Conservation (phyloP, 2,329 filamentous ascomycete genomes). For the Cladosporium sp. region DNA sequence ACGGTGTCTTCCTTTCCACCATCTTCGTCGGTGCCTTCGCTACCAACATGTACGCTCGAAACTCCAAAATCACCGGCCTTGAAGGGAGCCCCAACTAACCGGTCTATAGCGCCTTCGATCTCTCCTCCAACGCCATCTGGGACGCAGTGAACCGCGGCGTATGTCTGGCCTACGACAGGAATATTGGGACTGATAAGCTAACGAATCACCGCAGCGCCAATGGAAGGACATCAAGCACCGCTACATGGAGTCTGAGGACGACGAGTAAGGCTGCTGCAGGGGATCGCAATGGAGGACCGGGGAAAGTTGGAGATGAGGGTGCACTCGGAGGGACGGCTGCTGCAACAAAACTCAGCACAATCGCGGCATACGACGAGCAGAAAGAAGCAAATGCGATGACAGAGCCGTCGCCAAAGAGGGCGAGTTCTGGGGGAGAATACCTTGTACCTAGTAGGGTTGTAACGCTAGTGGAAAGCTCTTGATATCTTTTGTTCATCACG, state of each 20-base stretch:
- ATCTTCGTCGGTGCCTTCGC: constrained; percentile 86
- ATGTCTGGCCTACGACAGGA: constrained; percentile 44
- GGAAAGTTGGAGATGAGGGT: neutral
- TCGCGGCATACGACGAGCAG: constrained; percentile 1
- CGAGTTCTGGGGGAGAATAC: neutral
- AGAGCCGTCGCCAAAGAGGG: neutral
- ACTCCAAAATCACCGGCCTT: neutral
- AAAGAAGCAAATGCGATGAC: too few species aligned
- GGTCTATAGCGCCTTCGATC: constrained; percentile 69
- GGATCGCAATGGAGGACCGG: constrained; percentile 26
- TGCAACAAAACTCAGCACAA: neutral
- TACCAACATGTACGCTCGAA: constrained; percentile 77
- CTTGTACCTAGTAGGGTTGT: neutral
- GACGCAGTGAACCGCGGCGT: constrained; percentile 87
- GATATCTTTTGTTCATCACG: neutral
- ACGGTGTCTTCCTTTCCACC: constrained; percentile 78
- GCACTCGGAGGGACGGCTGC: neutral
- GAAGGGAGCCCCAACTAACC: constrained; percentile 14
- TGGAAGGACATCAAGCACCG: constrained; percentile 98
- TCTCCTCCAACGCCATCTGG: constrained; percentile 78
- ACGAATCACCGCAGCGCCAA: constrained; percentile 69
- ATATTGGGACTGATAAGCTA: constrained; percentile 24
- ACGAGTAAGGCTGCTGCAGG: constrained; percentile 58
- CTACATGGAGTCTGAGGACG: constrained; percentile 63
- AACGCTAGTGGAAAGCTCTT: neutral